Conservation (phyloP, 768 basidiomycete species). For the Boletus tomentosulus region DNA sequence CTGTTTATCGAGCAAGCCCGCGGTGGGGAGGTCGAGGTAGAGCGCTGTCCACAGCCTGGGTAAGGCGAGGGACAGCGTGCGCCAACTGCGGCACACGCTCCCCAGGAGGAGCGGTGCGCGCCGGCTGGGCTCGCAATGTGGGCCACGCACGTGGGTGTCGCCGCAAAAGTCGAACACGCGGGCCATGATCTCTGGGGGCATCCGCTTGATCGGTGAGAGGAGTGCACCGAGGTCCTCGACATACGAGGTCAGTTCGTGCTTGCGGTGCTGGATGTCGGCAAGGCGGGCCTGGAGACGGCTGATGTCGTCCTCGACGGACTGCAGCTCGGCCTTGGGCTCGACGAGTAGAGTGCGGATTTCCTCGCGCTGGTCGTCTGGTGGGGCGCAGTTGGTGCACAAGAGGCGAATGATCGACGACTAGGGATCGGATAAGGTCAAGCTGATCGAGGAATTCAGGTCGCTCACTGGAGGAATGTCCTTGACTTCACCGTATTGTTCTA, state of each 20-base stretch:
- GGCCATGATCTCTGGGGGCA: conserved; percentile 33
- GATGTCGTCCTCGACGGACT: conserved; percentile 24
- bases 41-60: conserved; percentile 31
- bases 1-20: conserved; percentile 18
- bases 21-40: conserved; percentile 29
- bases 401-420: conserved; percentile 32
- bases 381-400: conserved; percentile 24
- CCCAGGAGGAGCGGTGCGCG: conserved; percentile 28
- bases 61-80: conserved; percentile 23
- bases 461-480: conserved; percentile 29
- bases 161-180: conserved; percentile 32
- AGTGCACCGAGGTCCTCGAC: conserved; percentile 33
- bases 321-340: conserved; percentile 27
- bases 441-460: neutral
- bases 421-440: neutral
- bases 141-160: conserved; percentile 23
- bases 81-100: conserved; percentile 28
- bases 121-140: conserved; percentile 29
- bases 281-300: conserved; percentile 27
- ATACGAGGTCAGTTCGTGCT: conserved; percentile 25
- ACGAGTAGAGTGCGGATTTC: conserved; percentile 22
- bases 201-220: conserved; percentile 30
- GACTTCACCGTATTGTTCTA: conserved; percentile 28
- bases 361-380: conserved; percentile 26
- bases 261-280: conserved; percentile 26